Evolutionary conservation across 2,329 filamentous ascomycete genomes (phyloP).

Genomic region (Verticillium tricorpus): DNA sequence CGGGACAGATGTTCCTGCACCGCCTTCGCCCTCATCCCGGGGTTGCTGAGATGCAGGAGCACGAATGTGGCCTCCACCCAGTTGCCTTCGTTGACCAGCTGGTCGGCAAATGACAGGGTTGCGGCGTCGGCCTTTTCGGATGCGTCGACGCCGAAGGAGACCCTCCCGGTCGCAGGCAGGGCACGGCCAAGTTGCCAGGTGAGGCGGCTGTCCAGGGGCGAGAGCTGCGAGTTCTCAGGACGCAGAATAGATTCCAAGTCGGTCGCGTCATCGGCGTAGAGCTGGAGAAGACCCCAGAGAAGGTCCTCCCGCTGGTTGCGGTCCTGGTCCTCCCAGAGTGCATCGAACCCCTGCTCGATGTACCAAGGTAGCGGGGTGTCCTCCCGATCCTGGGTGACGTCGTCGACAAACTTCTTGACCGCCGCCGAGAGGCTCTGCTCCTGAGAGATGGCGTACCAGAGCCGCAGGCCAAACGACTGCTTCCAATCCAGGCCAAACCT

Average conservation of each 20-base stretch:
- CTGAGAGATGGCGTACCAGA: constrained; percentile 78
- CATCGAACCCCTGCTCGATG: constrained; percentile 51
- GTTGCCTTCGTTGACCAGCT: constrained; percentile 59
- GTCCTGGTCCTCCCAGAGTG: constrained; percentile 57
- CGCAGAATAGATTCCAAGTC: constrained; percentile 67
- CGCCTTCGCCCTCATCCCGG: constrained; percentile 57
- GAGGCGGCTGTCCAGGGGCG: constrained; percentile 69
- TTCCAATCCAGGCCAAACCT: constrained; percentile 89
- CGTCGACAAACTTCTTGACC: constrained; percentile 67
- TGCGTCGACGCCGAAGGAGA: constrained; percentile 49
- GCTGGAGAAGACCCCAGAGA: constrained; percentile 79
- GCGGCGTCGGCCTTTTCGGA: constrained; percentile 60
- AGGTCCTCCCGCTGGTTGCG: constrained; percentile 65
- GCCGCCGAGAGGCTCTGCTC: constrained; percentile 68
- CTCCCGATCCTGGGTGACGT: constrained; percentile 68
- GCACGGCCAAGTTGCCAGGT: constrained; percentile 81
- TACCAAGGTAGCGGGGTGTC: constrained; percentile 71
- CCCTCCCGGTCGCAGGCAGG: constrained; percentile 46
- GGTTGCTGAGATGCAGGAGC: constrained; percentile 67
- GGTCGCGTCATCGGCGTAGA: constrained; percentile 61
- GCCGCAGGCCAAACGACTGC: constrained; percentile 82
- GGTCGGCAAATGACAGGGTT: constrained; percentile 60
- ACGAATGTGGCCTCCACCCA: constrained; percentile 73
- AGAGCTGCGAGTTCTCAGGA: constrained; percentile 71
- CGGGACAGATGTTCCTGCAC: constrained; percentile 71